Conservation (phyloP, 2,329 filamentous ascomycete genomes). For the Dryadomyces sulphureus region DNA sequence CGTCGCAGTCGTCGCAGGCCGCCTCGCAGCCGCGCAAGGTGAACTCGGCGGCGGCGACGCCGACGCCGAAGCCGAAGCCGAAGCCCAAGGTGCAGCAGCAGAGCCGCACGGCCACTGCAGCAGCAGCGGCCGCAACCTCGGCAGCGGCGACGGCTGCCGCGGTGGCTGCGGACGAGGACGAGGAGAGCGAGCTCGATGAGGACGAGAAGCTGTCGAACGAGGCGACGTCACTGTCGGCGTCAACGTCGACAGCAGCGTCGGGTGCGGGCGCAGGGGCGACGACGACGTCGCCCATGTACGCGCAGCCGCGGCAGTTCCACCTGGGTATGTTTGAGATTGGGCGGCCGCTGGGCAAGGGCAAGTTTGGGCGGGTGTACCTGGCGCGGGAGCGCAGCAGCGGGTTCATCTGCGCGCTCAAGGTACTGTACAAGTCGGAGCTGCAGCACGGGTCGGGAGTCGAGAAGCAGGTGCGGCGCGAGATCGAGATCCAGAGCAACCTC, state of each 20-base stretch:
- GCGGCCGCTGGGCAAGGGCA: slow-evolving; percentile 72
- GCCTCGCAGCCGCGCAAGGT: background rate
- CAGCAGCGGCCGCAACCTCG: background rate
- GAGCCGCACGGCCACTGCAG: background rate
- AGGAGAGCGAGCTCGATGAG: background rate
- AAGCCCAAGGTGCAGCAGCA: background rate
- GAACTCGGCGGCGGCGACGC: slow-evolving; percentile 12
- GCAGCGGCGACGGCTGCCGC: background rate
- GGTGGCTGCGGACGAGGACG: background rate
- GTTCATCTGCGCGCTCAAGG: slow-evolving; percentile 78
- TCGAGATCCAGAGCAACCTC: slow-evolving; percentile 80
- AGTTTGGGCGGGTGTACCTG: slow-evolving; percentile 76
- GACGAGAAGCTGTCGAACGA: background rate
- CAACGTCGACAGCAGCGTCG: slow-evolving; percentile 18
- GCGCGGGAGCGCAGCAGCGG: slow-evolving; percentile 64
- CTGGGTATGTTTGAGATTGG: slow-evolving; percentile 92
- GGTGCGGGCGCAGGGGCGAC: slow-evolving; percentile 42
- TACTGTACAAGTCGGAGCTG: slow-evolving; percentile 71
- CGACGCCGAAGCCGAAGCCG: slow-evolving; percentile 12
- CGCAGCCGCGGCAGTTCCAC: slow-evolving; percentile 53
- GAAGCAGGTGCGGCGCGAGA: slow-evolving; percentile 76
- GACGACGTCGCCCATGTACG: slow-evolving; percentile 5
- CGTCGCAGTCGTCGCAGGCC: slow-evolving; percentile 4
- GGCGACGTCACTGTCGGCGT: slow-evolving; percentile 13
- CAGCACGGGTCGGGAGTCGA: slow-evolving; percentile 63